Percentiles rank a stretch among this genome's conserved stretches.
These are phyloP conservation scores for Aspergillus fumigatiaffinis DNA, from an alignment of 2,329 filamentous ascomycete genomes.

Conservation along the genomic window DNA sequence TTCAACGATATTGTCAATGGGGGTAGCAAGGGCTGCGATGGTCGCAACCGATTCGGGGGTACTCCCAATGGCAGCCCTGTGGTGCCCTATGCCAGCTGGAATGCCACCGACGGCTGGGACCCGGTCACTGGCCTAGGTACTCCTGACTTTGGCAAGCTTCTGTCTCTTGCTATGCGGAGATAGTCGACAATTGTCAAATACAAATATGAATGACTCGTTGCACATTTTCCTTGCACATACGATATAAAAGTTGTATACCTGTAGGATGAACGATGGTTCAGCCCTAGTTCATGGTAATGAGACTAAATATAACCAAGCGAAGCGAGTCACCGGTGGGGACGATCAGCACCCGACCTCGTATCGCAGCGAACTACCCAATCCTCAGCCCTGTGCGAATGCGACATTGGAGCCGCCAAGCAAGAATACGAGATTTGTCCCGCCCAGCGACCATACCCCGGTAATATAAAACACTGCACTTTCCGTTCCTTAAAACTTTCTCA, in stretches of 20 bases:
- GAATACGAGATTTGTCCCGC: neutral
- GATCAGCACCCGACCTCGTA: neutral
- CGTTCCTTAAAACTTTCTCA: neutral
- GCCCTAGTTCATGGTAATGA: too few species aligned
- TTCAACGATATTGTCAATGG: slow-evolving; percentile 49
- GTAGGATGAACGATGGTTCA: neutral
- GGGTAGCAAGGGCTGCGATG: slow-evolving; percentile 46
- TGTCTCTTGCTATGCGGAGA: neutral
- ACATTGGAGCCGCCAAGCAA: neutral
- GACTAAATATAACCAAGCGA: neutral
- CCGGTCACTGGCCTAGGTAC: slow-evolving; percentile 46
- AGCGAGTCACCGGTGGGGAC: too few species aligned
- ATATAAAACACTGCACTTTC: neutral
- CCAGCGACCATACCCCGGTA: neutral
- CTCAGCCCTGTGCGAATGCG: neutral
- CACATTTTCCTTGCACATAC: too few species aligned
- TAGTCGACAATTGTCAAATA: neutral
- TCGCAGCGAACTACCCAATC: neutral
- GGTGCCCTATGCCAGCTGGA: slow-evolving; percentile 48
- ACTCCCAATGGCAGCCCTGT: slow-evolving; percentile 34
- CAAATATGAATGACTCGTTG: too few species aligned
- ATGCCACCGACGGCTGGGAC: slow-evolving; percentile 50
- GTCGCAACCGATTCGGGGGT: slow-evolving; percentile 40
- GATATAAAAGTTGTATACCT: neutral
- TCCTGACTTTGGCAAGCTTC: slow-evolving; percentile 27